Evolutionary conservation across 1,139 yeast genomes (phyloP), one percentile per base, ranked within the genome.

Genomic region (Magnusiomyces ingens): DNA sequence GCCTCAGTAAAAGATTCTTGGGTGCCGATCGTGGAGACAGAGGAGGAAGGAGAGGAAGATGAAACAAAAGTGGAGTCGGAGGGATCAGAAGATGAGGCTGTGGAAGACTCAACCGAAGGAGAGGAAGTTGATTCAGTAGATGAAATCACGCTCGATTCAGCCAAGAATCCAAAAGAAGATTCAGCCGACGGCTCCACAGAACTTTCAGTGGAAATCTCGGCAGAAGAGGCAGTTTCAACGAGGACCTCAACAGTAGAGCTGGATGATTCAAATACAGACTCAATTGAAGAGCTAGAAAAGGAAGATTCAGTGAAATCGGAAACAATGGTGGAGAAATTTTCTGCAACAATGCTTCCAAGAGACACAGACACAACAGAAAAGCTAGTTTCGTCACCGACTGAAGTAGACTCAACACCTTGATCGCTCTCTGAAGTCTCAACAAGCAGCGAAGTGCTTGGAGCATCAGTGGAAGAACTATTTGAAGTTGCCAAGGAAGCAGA

Each of bases 1-100:
- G 32, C 32, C 4, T 26, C 32, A 5, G 32, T 26, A 26, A 26
- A 26, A 26, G 32, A 26, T 26, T 26, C 32, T 8, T 5, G 8
- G 32, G 32, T 5, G 8, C 8, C 32, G 8, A 26, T 26, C 8
- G 32, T 26, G 4, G 26, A 29, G 22, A 1, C 29, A 35, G 48
- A n/a, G n/a, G 32, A 46, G 32, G 21, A 37, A 40, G 44, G 36
- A 21, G 29, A 22, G n/a, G 45, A 42, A 22, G 45, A 35, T 4
- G 51, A 52, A 22, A 48, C 32, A 5, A 8, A 26, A 26, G 32
- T 26, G 32, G 32, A 26, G 32, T 4, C 19, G 44, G 29, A 48
- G 38, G 55, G 50, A 19, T 49, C 55, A 4, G 50, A 43, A 37
- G 50, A 49, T 3, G 49, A 52, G 26, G 52, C 55, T 12, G 49